Conservation (phyloP, 176 grass and related monocot genomes). For the Triticum aestivum region IWGSC_CS_RefSeq_v2.1 NC_057808.1:459468221-459468720, state of each 20-base stretch:
- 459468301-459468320: not conserved
- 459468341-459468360: slow-evolving; percentile 65
- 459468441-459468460: slow-evolving; percentile 51
- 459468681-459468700: not conserved
- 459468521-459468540: slow-evolving; percentile 69
- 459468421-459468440: slow-evolving; percentile 66
- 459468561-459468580: not conserved
- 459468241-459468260: not conserved
- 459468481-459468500: slow-evolving; percentile 57
- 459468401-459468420: slow-evolving; percentile 63
- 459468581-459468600: not conserved
- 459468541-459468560: slow-evolving; percentile 22
- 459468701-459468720: not conserved
- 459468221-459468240: not conserved
- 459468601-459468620: not conserved
- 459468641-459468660: not conserved
- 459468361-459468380: slow-evolving; percentile 59
- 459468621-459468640: not conserved
- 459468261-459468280: not conserved
- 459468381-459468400: slow-evolving; percentile 50
- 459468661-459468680: not conserved
- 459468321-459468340: slow-evolving; percentile 26
- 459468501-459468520: slow-evolving; percentile 64
- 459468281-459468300: not conserved
- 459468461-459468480: slow-evolving; percentile 74